Evolutionary conservation across 2,329 filamentous ascomycete genomes (phyloP).

Genomic region (Claviceps capensis): DNA sequence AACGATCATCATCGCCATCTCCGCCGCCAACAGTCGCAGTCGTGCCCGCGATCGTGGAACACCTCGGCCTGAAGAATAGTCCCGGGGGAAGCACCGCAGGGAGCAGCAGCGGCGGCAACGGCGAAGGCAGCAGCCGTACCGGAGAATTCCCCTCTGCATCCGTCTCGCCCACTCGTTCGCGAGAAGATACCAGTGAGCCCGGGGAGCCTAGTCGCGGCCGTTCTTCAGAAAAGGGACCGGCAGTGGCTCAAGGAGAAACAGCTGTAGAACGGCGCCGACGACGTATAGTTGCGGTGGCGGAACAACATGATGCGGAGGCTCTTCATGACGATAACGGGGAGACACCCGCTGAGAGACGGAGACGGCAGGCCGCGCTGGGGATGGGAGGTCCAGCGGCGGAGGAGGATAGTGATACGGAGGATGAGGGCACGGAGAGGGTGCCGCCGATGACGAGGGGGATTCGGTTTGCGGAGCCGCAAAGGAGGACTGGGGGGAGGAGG

Average conservation of each 20-base stretch:
- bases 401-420: conserved; percentile 36
- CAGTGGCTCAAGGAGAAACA: conserved; percentile 39
- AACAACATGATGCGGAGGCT: conserved; percentile 20
- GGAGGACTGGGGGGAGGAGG: not conserved
- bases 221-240: not conserved
- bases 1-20: not conserved
- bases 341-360: conserved; percentile 59
- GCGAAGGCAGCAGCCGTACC: conserved; percentile 10
- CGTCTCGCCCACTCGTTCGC: conserved; percentile 8
- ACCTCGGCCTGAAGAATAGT: not conserved
- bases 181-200: not conserved
- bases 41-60: conserved; percentile 12
- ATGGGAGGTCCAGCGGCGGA: conserved; percentile 31
- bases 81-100: conserved; percentile 1
- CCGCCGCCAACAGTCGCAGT: not conserved
- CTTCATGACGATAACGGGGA: conserved; percentile 32
- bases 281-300: conserved; percentile 40
- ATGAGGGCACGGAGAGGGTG: conserved; percentile 42
- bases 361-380: conserved; percentile 62
- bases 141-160: conserved; percentile 9
- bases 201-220: conserved; percentile 1
- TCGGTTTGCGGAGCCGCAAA: conserved; percentile 40
- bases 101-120: conserved; percentile 7
- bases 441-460: conserved; percentile 41
- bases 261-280: conserved; percentile 51